These are phyloP conservation scores for Austropuccinia psidii DNA, from an alignment of 1,284 basidiomycete species.

Conservation along the genomic window DNA sequence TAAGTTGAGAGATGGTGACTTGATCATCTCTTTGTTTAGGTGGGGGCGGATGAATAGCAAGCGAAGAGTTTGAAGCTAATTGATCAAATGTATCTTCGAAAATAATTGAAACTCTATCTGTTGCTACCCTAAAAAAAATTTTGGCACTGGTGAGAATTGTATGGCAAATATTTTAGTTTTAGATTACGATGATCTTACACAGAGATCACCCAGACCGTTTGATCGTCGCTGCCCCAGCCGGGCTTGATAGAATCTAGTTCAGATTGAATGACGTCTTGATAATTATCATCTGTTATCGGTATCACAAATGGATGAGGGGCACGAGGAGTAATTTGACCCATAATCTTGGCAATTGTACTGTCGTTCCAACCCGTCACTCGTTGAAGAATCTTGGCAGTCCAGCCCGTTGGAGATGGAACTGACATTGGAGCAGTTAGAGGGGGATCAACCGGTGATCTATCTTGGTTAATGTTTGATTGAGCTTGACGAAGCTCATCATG, in stretches of 20 bases:
- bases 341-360: conserved; percentile 14
- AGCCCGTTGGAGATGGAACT: background rate
- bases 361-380: conserved; percentile 34
- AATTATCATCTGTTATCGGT: conserved; percentile 25
- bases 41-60: conserved; percentile 16
- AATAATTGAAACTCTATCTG: conserved; percentile 20
- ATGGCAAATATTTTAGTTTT: background rate
- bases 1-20: background rate
- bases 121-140: conserved; percentile 2
- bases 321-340: conserved; percentile 21
- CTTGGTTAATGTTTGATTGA: too few relatives aligned
- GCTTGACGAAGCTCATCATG: background rate
- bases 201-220: conserved; percentile 34
- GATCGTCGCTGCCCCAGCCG: conserved; percentile 26
- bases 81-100: conserved; percentile 30
- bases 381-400: conserved; percentile 18
- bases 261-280: conserved; percentile 19
- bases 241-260: conserved; percentile 22
- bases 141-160: background rate
- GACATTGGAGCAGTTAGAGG: background rate
- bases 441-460: background rate
- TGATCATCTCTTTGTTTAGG: conserved; percentile 26
- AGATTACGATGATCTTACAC: conserved; percentile 13
- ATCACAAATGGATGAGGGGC: conserved; percentile 30
- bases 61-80: conserved; percentile 28